Base-by-base conservation (phyloP, 1,284 basidiomycete species). In the Boletus calvinii region DNA sequence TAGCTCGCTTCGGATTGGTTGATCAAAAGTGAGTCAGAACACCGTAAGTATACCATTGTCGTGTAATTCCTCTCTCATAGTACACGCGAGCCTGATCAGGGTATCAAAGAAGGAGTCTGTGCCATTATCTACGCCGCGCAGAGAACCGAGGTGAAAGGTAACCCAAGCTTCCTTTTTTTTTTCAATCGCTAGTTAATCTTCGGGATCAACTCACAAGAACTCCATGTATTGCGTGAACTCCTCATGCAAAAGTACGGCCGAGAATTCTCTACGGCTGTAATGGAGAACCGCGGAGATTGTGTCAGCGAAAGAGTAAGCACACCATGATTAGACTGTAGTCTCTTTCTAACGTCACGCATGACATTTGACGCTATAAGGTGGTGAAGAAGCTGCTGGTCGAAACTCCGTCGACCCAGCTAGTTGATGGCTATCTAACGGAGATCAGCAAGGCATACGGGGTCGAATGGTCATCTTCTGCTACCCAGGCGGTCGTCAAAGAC, bases 231-330 rank as follows among this genome's bases (percentile, higher is more conserved):
- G 36, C 85, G 95, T 38, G 94, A 98, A 66, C 84, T 98, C 68
- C 80, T 99, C 52, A 92, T 96, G 88, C 89, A 94, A 71, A 97
- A 92, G 72, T 95, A 84, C 64, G 91, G 92, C 13, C 80, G 92
- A 18, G 93, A 96, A 20, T 94, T 89, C 64, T 81, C 91, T 11
- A 62, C 82, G 22, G 82, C 78, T 18, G 85, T 88, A 2, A 90
- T 93, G 81, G 92, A 94, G 63, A 94, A 94, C 69, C 78, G 75
- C 44, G 83, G 88, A 61, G 74, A 73, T n/a, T 85, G 86, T 69
- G 92, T 96, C 47, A 87, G 81, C 63, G 84, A 88, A 52, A 84
- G 85, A 60, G 88, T 90, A 74, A 62, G 84, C 74, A 62, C 12
- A 50, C 59, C 29, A 42, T 51, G 42, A 34, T 35, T 49, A 26